These are phyloP conservation scores for Diophrys appendiculata DNA, from an alignment of 73 alveolate species.

Conservation along the genomic window DNA sequence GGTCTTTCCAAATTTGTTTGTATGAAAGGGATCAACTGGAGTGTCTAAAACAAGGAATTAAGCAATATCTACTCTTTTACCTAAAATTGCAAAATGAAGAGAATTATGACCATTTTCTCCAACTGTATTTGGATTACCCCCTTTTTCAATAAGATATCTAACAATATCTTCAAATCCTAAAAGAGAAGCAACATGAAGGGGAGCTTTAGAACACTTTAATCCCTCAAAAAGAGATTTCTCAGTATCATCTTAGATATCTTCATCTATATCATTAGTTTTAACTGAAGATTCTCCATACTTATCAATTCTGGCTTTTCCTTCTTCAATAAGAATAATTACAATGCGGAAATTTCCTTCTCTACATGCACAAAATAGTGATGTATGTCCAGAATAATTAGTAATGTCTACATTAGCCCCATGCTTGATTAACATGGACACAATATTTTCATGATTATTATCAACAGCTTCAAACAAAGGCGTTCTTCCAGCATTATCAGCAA, in stretches of 20 bases:
- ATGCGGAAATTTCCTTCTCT: conserved; percentile 56
- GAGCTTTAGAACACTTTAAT: conserved; percentile 42
- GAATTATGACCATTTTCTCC: conserved; percentile 53
- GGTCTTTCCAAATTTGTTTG: background rate
- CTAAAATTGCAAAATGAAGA: conserved; percentile 53
- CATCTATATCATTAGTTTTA: conserved; percentile 24
- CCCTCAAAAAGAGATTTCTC: conserved; percentile 59
- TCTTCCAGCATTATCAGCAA: conserved; percentile 63
- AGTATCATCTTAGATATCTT: conserved; percentile 34
- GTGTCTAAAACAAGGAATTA: conserved; percentile 13
- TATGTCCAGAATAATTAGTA: conserved; percentile 49
- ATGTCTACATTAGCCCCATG: conserved; percentile 51
- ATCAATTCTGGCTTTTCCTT: conserved; percentile 37
- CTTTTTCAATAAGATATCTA: conserved; percentile 25
- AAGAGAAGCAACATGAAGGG: conserved; percentile 54
- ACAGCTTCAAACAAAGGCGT: conserved; percentile 69
- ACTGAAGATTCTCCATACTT: conserved; percentile 5
- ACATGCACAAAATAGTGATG: conserved; percentile 56
- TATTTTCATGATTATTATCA: conserved; percentile 15
- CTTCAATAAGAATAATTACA: conserved; percentile 17
- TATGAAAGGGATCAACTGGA: background rate
- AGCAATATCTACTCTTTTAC: conserved; percentile 33
- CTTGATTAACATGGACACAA: background rate
- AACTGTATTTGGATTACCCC: conserved; percentile 39
- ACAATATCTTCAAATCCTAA: conserved; percentile 41